Evolutionary conservation across 192 early-diverging fungal species (phyloP).

Genomic region (Coemansia asiatica): DNA sequence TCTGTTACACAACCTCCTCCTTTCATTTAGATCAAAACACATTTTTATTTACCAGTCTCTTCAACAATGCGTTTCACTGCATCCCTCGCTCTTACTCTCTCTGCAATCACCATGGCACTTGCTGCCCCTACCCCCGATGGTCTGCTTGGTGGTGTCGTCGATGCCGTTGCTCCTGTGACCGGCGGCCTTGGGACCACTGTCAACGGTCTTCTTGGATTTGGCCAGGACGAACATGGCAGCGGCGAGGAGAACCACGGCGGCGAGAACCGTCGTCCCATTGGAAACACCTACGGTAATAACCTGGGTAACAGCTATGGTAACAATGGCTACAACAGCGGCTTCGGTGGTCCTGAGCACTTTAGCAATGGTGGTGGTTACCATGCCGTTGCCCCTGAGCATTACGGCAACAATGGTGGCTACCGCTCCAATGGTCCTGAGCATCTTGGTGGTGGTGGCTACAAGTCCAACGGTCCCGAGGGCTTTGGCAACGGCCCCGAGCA

Average conservation of each 20-base stretch:
- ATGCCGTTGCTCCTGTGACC: conserved; percentile 28
- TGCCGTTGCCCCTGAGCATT: conserved; percentile 3
- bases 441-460: conserved; percentile 9
- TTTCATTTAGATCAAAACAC: neutral
- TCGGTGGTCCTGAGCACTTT: conserved; percentile 13
- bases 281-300: conserved; percentile 1
- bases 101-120: conserved; percentile 19
- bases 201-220: conserved; percentile 20
- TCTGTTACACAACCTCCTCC: neutral
- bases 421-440: conserved; percentile 6
- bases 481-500: conserved; percentile 11
- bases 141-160: conserved; percentile 27
- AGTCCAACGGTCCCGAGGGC: conserved; percentile 5
- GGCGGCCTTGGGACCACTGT: conserved; percentile 19
- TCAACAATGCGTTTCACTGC: conserved; percentile 25
- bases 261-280: neutral
- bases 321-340: neutral
- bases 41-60: neutral
- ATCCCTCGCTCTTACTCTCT: conserved; percentile 25
- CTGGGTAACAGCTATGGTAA: conserved; percentile 1
- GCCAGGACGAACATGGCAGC: neutral
- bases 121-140: conserved; percentile 15
- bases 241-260: neutral
- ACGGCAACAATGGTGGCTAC: conserved; percentile 7
- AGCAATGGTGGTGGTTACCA: neutral